Evolutionary conservation across 331 rosid species (phyloP).

Genomic region (Pyrus hybrid): DNA sequence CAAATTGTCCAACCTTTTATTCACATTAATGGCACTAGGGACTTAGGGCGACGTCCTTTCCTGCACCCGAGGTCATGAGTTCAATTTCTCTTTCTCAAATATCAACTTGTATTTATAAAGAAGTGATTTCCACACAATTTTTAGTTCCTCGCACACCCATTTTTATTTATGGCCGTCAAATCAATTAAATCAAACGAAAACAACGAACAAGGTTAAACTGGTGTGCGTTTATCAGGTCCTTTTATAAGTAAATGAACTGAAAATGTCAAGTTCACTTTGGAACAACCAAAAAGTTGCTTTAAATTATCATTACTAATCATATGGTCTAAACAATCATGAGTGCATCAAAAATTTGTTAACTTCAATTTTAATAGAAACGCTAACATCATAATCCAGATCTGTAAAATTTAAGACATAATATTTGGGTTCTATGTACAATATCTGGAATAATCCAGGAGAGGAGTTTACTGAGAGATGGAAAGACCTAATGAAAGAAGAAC

Average conservation of each 20-base stretch:
- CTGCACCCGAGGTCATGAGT: neutral
- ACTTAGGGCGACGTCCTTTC: neutral
- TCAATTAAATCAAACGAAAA: neutral
- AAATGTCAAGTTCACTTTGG: neutral
- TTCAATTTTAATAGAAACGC: neutral
- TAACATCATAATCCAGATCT: neutral
- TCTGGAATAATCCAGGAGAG: neutral
- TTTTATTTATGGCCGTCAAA: accelerated
- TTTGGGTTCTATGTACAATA: neutral
- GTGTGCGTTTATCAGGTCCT: too few relatives aligned
- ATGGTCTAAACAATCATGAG: neutral
- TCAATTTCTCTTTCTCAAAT: neutral
- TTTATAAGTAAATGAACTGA: neutral
- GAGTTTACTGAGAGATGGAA: neutral
- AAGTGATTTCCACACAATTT: neutral
- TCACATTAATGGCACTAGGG: neutral
- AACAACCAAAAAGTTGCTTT: neutral
- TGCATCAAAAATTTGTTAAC: neutral
- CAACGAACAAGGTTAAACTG: neutral
- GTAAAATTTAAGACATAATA: neutral
- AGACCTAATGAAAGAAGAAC: neutral
- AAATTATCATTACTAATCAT: neutral
- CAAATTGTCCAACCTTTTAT: neutral
- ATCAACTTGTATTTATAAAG: neutral
- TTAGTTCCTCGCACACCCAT: neutral